Evolutionary conservation across 1,284 basidiomycete genomes (phyloP), one percentile per base, ranked within the genome.

Genomic region (Tilletia setariae): DNA sequence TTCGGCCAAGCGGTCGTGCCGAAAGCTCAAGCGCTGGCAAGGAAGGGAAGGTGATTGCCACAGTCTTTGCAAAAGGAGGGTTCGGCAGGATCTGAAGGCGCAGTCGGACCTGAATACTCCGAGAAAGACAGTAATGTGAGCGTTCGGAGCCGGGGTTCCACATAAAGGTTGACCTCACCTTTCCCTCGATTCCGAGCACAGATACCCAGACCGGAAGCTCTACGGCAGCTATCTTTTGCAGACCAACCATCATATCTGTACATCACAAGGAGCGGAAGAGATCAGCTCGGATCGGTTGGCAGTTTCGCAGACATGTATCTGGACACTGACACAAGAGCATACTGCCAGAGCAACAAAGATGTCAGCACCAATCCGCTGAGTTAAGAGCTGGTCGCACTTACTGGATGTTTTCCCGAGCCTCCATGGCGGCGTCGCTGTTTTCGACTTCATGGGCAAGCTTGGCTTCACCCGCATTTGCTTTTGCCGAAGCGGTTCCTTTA

Each of bases 201-300:
- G 79, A 78, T 63, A 76, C 72, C 77, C 79, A 79, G 1, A 80
- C 78, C 0, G 79, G 79, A 19, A 80, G 64, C 42, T 77, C 74
- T 40, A 79, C 76, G 1, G 77, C 77, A 0, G 79, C 79, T 8
- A 80, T 69, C 70, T 80, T 80, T 64, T 80, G 77, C 16, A 80
- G 61, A 49, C 79, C 79, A 9, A 79, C 73, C 49, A 72, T 69
- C 70, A 80, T 74, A 67, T 79, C 56, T 61, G 30, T 7, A 30
- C 6, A 28, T 28, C 8, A 64, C 28, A 30, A 13, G 28, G 35
- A 7, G 16, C 9, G 30, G 16, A 2, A 35, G 56, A 19, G 13
- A 61, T 49, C 19, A 49, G 21, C 46, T 40, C 35, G 35, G 11
- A 4, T 40, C 35, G 4, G 35, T 11, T 11, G 21, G 19, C 16